Conservation (phyloP, 371 early-diverging fungal species). For the Rhizopus delemar region DNA sequence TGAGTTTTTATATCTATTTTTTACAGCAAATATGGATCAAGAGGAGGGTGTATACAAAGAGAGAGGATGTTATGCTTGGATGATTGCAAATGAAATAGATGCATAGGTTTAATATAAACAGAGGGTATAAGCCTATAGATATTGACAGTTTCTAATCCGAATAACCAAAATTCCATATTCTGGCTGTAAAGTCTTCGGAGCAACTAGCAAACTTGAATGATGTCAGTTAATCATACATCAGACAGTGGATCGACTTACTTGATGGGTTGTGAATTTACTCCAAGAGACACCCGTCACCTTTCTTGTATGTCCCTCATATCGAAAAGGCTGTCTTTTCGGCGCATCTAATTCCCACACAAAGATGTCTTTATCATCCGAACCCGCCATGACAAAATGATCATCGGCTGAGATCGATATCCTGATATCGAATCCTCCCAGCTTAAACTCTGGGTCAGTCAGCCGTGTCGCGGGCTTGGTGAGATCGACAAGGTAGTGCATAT, state of each 20-base stretch:
- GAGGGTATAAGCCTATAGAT: too few species aligned
- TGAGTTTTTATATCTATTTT: too few species aligned
- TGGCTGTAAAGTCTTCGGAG: conserved; percentile 41
- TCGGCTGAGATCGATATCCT: conserved; percentile 39
- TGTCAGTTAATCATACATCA: neutral
- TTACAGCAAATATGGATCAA: too few species aligned
- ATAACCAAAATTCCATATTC: conserved; percentile 37
- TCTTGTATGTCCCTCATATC: conserved; percentile 33
- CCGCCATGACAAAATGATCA: conserved; percentile 39
- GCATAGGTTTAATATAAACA: too few species aligned
- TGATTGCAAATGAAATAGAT: too few species aligned
- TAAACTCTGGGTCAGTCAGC: conserved; percentile 28
- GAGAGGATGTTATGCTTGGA: too few species aligned
- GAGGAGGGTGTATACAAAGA: too few species aligned
- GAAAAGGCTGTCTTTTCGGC: conserved; percentile 15
- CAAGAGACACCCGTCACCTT: conserved; percentile 43
- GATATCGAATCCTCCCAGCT: conserved; percentile 31
- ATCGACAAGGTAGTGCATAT: conserved; percentile 40
- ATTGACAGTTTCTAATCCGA: too few species aligned
- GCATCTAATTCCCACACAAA: conserved; percentile 43
- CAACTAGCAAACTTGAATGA: conserved; percentile 41
- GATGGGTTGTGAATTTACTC: conserved; percentile 20
- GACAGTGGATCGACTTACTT: conserved; percentile 12
- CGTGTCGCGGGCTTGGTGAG: conserved; percentile 28
- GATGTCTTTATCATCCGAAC: conserved; percentile 26